These are phyloP conservation scores for Trichosporon coremiiforme DNA, from an alignment of 1,284 basidiomycete species.

Conservation along the genomic window DNA sequence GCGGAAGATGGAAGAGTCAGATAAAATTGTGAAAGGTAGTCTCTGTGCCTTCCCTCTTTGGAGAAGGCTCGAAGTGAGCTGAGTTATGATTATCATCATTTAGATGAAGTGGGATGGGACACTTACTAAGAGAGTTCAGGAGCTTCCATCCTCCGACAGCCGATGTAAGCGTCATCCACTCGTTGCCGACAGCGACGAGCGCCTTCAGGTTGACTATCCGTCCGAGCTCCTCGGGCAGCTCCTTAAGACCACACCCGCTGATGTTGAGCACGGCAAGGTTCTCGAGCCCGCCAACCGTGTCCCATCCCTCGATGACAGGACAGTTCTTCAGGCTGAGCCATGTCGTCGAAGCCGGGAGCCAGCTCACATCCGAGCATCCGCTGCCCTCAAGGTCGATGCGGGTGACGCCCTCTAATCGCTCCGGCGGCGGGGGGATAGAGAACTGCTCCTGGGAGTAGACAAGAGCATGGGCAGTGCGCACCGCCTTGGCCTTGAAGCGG, in stretches of 20 bases:
- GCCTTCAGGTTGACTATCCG: conserved; percentile 48
- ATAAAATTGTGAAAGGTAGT: conserved; percentile 8
- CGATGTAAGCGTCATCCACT: conserved; percentile 42
- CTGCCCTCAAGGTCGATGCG: conserved; percentile 49
- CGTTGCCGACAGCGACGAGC: conserved; percentile 51
- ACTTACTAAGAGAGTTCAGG: conserved; percentile 52
- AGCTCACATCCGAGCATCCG: conserved; percentile 42
- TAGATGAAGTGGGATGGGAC: neutral
- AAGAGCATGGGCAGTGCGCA: conserved; percentile 44
- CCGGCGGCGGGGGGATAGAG: conserved; percentile 40
- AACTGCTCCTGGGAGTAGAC: conserved; percentile 44
- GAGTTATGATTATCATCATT: conserved; percentile 10
- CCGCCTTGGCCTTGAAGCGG: conserved; percentile 49
- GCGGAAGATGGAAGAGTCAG: neutral
- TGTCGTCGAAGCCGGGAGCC: conserved; percentile 43
- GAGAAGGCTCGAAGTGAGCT: conserved; percentile 18
- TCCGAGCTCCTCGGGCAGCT: conserved; percentile 36
- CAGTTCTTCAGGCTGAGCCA: conserved; percentile 51
- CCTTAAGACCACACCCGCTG: conserved; percentile 40
- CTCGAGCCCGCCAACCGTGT: conserved; percentile 40
- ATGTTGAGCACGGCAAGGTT: conserved; percentile 51
- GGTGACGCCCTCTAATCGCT: conserved; percentile 38
- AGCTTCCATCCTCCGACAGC: conserved; percentile 44
- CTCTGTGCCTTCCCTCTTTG: neutral
- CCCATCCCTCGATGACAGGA: conserved; percentile 44